Conservation (phyloP, 2,329 filamentous ascomycete genomes). For the Microdochium paspali region DNA sequence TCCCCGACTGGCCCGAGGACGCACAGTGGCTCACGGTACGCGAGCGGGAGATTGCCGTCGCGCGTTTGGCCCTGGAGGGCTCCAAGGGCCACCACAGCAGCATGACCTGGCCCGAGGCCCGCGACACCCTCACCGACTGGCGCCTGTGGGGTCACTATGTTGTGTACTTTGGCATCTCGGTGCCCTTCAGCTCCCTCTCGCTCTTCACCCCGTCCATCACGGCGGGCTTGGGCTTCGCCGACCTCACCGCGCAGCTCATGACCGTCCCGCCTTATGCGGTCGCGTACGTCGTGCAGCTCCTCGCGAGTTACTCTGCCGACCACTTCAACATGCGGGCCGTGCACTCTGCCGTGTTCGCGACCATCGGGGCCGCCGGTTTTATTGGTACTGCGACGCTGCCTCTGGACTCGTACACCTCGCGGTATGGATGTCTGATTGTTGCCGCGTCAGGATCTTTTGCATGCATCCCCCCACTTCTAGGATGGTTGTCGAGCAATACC, state of each 20-base stretch:
- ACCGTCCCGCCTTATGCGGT: slow-evolving; percentile 60
- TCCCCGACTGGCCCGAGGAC: slow-evolving; percentile 60
- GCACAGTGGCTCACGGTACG: slow-evolving; percentile 50
- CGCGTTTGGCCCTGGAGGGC: slow-evolving; percentile 34
- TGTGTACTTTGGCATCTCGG: slow-evolving; percentile 30
- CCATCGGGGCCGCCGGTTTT: slow-evolving; percentile 38
- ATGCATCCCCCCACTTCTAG: slow-evolving; percentile 59
- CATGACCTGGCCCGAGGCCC: slow-evolving; percentile 59
- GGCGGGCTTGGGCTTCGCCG: slow-evolving; percentile 20
- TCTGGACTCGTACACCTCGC: slow-evolving; percentile 42
- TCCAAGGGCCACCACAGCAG: slow-evolving; percentile 49
- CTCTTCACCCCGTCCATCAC: slow-evolving; percentile 52
- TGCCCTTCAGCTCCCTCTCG: slow-evolving; percentile 23
- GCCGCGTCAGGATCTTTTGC: slow-evolving; percentile 58
- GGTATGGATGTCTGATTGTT: slow-evolving; percentile 64
- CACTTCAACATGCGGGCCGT: slow-evolving; percentile 44
- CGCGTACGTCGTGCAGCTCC: slow-evolving; percentile 28
- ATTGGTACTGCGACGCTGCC: slow-evolving; percentile 56
- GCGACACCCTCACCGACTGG: slow-evolving; percentile 55
- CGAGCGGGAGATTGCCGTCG: slow-evolving; percentile 46
- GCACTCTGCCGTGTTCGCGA: slow-evolving; percentile 31
- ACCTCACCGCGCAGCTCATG: slow-evolving; percentile 47
- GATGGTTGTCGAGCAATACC: slow-evolving; percentile 63
- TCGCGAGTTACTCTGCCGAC: slow-evolving; percentile 52
- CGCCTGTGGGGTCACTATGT: slow-evolving; percentile 60